These are phyloP conservation scores for Litsea cubeba DNA, from an alignment of 164 flowering plant genomes.

Conservation along the genomic window DNA sequence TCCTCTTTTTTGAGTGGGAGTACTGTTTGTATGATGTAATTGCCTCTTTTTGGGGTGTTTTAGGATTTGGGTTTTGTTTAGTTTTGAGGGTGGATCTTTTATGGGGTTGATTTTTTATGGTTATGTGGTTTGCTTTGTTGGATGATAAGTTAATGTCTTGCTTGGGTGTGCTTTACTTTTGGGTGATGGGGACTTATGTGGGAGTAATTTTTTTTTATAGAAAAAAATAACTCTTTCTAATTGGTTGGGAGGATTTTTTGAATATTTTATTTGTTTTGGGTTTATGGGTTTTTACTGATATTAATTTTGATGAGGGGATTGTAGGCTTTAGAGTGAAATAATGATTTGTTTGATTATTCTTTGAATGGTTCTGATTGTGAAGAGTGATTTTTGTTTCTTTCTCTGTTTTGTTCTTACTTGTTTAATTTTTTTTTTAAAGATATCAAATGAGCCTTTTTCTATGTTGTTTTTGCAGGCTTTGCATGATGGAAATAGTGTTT, in stretches of 20 bases:
- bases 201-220: too few species aligned
- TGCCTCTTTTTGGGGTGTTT: background rate
- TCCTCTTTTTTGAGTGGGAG: background rate
- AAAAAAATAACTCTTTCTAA: too few species aligned
- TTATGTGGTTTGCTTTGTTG: background rate
- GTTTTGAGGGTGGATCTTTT: background rate
- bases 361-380: background rate
- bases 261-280: too few species aligned
- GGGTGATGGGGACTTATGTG: background rate
- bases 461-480: constrained; percentile 48
- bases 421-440: background rate
- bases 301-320: background rate
- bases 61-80: background rate
- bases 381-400: background rate
- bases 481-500: constrained; percentile 79
- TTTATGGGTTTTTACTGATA: background rate
- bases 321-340: too few species aligned
- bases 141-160: background rate
- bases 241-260: too few species aligned
- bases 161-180: background rate
- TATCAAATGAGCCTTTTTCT: too few species aligned
- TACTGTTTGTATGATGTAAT: background rate
- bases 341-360: background rate
- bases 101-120: background rate
- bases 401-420: background rate